Base-by-base conservation (phyloP, 2,329 filamentous ascomycete species). In the Talaromyces sp. region DNA sequence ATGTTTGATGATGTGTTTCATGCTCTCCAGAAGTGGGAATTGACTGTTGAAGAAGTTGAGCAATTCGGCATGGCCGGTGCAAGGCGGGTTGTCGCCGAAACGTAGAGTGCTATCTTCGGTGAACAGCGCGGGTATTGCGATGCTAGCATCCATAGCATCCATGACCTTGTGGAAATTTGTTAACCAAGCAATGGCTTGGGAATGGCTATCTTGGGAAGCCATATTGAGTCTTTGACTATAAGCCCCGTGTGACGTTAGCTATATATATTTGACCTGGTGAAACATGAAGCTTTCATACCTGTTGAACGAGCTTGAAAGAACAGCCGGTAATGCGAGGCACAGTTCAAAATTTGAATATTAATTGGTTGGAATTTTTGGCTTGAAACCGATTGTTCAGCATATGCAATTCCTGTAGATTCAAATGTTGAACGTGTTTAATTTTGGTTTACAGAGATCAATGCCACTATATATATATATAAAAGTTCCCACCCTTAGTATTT, bases 1-100 rank as follows among this genome's bases (percentile, higher is more conserved):
- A 31, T 55, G 60, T 23, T 56, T 62, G 40, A 62, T 62, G 12
- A 55, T 62, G 47, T 62, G 60, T 33, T 62, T 42, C 60, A 62
- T 62, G 12, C 56, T 59, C 16, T 62, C 56, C 56, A 62, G n/a
- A 23, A 28, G 9, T 14, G 51, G 34, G 9, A 50, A 59, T 23
- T 62, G 60, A 18, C 12, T 40, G 51, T 51, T 51, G 56, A 62
- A 56, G 50, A 59, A 59, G 27, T 28, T n/a, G n/a, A 59, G 53
- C 18, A 62, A 30, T 5, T 42, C 44, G 40, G 56, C 42, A 14
- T 40, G 31, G n/a, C 60, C 57, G 7, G 18, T 62, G 30, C 58
- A 34, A 9, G 60, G n/a, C 18, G 60, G 56, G 18, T 59, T 54
- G 31, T 30, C 40, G 23, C 28, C 51, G 30, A 62, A 62, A n/a